Evolutionary conservation across 805 yeast genomes (phyloP).

Genomic region (Saccharomycopsis vini): DNA sequence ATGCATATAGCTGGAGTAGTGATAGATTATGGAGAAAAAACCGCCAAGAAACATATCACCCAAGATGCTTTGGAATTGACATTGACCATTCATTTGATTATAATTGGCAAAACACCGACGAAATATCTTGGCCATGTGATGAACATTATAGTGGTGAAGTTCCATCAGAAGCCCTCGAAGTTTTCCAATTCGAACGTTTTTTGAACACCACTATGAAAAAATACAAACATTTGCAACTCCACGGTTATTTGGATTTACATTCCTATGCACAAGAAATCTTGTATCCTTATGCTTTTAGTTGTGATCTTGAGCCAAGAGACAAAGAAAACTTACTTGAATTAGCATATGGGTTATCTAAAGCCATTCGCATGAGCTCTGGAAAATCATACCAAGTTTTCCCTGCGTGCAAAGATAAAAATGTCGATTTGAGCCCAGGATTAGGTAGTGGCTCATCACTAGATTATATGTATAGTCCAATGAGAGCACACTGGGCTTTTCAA

Average conservation of each 20-base stretch:
- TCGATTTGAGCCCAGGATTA: slow-evolving; percentile 61
- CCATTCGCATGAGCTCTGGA: slow-evolving; percentile 57
- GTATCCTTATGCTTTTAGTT: slow-evolving; percentile 76
- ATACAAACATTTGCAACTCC: slow-evolving; percentile 43
- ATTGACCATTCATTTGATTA: slow-evolving; percentile 76
- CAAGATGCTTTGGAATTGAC: slow-evolving; percentile 73
- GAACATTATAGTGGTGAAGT: slow-evolving; percentile 75
- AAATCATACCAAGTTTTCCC: slow-evolving; percentile 60
- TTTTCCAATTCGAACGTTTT: slow-evolving; percentile 39
- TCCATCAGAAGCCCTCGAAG: slow-evolving; percentile 60
- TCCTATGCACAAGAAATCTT: slow-evolving; percentile 79
- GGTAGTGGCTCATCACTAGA: slow-evolving; percentile 79
- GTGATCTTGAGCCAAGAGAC: slow-evolving; percentile 66
- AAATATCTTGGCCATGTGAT: slow-evolving; percentile 54
- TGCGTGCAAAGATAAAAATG: slow-evolving; percentile 73
- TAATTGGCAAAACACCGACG: slow-evolving; percentile 59
- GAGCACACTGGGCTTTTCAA: slow-evolving; percentile 80
- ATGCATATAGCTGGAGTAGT: slow-evolving; percentile 67
- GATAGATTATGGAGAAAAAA: slow-evolving; percentile 88
- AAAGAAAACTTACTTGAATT: slow-evolving; percentile 72
- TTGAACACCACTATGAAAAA: slow-evolving; percentile 29
- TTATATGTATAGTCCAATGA: slow-evolving; percentile 49
- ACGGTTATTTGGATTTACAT: slow-evolving; percentile 76
- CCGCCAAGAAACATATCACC: slow-evolving; percentile 61
- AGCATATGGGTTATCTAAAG: slow-evolving; percentile 72